phyloP scores from a whole-genome alignment of 2,329 filamentous ascomycete species.

The Xylariales sp. region DNA sequence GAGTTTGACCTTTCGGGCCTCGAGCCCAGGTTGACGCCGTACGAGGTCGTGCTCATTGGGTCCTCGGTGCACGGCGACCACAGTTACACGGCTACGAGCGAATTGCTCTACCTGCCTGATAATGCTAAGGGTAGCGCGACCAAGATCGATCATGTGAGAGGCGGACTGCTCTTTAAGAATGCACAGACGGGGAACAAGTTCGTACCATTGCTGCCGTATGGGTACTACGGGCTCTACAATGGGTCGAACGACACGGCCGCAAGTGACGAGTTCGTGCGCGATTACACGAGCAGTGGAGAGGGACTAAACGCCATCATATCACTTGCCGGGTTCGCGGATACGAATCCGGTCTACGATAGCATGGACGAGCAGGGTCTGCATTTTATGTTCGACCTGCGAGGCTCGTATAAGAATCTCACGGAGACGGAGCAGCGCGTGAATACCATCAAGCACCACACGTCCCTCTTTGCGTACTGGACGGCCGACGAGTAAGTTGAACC shows the following conservation, averaged over 20 bases:
- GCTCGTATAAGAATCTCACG: slow-evolving; percentile 58
- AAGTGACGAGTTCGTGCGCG: slow-evolving; percentile 52
- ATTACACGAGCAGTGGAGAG: slow-evolving; percentile 51
- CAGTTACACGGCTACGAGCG: slow-evolving; percentile 53
- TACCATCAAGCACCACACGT: slow-evolving; percentile 54
- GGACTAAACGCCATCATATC: slow-evolving; percentile 60
- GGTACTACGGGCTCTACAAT: slow-evolving; percentile 58
- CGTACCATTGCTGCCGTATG: slow-evolving; percentile 58
- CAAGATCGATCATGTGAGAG: slow-evolving; percentile 59
- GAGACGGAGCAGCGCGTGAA: slow-evolving; percentile 55
- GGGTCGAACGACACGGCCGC: slow-evolving; percentile 45
- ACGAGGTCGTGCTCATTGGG: slow-evolving; percentile 55
- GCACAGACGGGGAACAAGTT: slow-evolving; percentile 52
- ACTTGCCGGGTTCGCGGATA: slow-evolving; percentile 54
- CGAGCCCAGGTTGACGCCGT: slow-evolving; percentile 52
- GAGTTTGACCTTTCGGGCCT: slow-evolving; percentile 53
- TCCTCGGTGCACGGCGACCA: slow-evolving; percentile 47
- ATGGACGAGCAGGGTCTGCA: slow-evolving; percentile 55
- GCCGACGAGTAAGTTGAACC: slow-evolving; percentile 55
- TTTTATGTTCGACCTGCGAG: slow-evolving; percentile 60
- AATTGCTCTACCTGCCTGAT: slow-evolving; percentile 57
- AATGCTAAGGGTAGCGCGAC: slow-evolving; percentile 57
- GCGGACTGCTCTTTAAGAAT: slow-evolving; percentile 56
- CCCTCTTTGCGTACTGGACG: slow-evolving; percentile 59
- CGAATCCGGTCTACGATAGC: slow-evolving; percentile 52